phyloP scores from a whole-genome alignment of 2,329 filamentous ascomycete species.

The Kalaharituber pfeilii region DNA sequence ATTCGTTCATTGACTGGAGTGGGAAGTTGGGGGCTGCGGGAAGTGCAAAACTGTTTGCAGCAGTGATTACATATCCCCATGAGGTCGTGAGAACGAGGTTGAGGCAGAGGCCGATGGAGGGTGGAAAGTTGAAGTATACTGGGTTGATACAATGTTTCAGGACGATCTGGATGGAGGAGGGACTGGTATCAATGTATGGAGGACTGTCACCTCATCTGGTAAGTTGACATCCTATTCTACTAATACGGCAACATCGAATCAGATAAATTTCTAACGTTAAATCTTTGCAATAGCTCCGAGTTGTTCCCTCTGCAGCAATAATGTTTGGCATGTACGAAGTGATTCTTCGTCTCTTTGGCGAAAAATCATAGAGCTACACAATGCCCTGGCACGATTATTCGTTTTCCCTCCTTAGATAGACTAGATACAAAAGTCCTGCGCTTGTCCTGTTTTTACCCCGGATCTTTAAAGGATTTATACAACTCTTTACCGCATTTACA shows the following conservation, averaged over 20 bases:
- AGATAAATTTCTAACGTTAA: constrained; percentile 4
- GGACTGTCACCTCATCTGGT: constrained; percentile 83
- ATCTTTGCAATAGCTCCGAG: constrained; percentile 32
- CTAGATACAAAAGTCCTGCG: neutral
- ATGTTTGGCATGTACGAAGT: constrained; percentile 70
- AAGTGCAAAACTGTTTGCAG: constrained; percentile 68
- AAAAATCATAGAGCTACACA: neutral
- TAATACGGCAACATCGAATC: neutral
- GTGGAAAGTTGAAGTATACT: constrained; percentile 65
- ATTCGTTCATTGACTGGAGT: constrained; percentile 57
- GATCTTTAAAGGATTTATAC: neutral
- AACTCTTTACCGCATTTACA: too few species aligned
- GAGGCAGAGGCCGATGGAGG: constrained; percentile 61
- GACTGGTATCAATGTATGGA: constrained; percentile 69
- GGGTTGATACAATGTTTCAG: constrained; percentile 78
- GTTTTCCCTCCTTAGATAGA: too few species aligned
- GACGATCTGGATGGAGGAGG: constrained; percentile 74
- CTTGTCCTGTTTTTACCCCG: neutral
- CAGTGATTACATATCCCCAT: constrained; percentile 76
- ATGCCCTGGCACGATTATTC: too few species aligned
- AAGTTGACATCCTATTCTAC: constrained; percentile 11
- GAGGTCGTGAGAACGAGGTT: constrained; percentile 67
- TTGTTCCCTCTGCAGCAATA: constrained; percentile 81
- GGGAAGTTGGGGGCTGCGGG: constrained; percentile 67
- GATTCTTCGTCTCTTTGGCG: neutral